Base-by-base conservation (phyloP, 768 basidiomycete genomes). In the Xanthoconium stramineum region DNA sequence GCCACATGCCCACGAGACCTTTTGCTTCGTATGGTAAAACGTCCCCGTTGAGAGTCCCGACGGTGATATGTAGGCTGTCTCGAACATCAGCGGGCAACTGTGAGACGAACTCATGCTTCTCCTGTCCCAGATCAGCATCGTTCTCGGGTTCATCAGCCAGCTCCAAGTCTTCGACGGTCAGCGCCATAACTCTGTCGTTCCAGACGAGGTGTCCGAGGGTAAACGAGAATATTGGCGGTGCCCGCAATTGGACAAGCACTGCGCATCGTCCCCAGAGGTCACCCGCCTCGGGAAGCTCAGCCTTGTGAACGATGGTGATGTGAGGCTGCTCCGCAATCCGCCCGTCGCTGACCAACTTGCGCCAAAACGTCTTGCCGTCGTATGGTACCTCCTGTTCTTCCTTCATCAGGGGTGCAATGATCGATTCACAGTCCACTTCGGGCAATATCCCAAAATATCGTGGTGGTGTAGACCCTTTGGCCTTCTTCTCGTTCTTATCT, bases 381-480 rank as follows among this genome's bases (percentile, higher is more conserved):
- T 64, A 55, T 29, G 71, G 66, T 20, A 67, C 64, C 32, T 71
- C 77, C 17, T 60, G 69, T 5, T 63, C 69, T 14, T 60, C 56
- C 13, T 67, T 63, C 14, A 91, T 59, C n/a, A 65, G 69, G 8
- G 69, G 57, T 20, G 71, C 77, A 28, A 94, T 69, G 39, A 83
- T 61, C 8, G 71, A 58, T 6, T 69, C 63, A 10, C 94, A 66
- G 62, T 91, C 81, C 33, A 94, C 57, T 63, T 96, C 92, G 11
- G 87, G 83, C 6, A 89, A 70, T 38, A 98, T 66, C 14, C 80
- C 95, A 65, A 80, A 98, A 71, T 96, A 99, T 35, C 92, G 78
- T 40, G 83, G 79, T 1, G 58, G 43, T 4, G 65, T 59, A 6
- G 52, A 62, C 8, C 7, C 36, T 17, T 68, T 60, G 36, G 56